Percentiles rank a stretch among this genome's conserved stretches.
These are phyloP conservation scores for Mrakia hoshinonis DNA, from an alignment of 768 basidiomycete species.

Conservation along the genomic window DNA sequence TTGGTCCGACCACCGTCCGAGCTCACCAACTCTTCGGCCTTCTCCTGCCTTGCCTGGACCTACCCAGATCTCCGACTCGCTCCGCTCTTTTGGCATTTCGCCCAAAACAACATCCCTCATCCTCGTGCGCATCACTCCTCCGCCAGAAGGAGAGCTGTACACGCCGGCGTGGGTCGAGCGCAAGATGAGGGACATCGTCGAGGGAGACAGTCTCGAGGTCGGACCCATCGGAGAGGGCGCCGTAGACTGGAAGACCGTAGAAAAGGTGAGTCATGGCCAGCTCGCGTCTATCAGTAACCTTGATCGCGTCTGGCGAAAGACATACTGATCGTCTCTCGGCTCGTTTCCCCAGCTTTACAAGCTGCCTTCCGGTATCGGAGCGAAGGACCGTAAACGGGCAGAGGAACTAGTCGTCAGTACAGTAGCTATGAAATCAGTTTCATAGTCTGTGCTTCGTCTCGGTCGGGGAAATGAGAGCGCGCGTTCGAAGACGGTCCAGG, in stretches of 20 bases:
- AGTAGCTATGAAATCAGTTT: constrained; percentile 26
- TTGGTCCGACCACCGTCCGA: neutral
- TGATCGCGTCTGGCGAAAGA: neutral
- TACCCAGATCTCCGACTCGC: constrained; percentile 72
- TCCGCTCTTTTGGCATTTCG: constrained; percentile 75
- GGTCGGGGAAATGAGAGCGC: neutral
- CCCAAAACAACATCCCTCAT: constrained; percentile 57
- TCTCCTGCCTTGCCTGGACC: neutral
- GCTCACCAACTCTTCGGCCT: neutral
- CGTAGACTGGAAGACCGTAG: constrained; percentile 65
- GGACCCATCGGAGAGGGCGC: constrained; percentile 40
- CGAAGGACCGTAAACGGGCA: constrained; percentile 3
- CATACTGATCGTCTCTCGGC: neutral
- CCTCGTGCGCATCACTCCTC: constrained; percentile 55
- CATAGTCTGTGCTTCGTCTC: neutral
- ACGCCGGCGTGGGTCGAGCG: constrained; percentile 1
- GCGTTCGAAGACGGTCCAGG: too few species aligned
- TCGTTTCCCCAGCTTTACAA: constrained; percentile 19
- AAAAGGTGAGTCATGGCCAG: constrained; percentile 52
- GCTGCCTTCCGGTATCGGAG: constrained; percentile 2
- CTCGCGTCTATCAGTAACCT: neutral
- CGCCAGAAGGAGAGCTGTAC: neutral
- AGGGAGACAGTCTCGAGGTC: constrained; percentile 11
- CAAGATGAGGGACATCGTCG: constrained; percentile 17
- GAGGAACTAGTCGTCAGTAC: constrained; percentile 22